Evolutionary conservation across 169 alveolate species (phyloP).

Genomic region (Perkinsus marinus): DNA sequence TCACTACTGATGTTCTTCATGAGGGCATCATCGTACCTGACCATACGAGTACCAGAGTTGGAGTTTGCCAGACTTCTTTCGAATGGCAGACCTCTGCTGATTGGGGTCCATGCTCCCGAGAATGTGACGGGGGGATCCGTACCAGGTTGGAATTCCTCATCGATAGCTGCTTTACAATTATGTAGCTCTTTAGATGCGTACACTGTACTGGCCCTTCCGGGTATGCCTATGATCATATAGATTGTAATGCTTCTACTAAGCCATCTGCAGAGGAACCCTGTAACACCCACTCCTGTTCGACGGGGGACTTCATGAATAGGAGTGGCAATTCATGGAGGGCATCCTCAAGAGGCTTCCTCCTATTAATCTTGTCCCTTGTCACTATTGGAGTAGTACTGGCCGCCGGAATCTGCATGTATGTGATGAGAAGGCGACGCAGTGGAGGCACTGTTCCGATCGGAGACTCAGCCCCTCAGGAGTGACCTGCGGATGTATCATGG

Average conservation of each 20-base stretch:
- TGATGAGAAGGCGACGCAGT: no score
- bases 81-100: neutral
- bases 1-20: neutral
- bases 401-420: no score
- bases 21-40: neutral
- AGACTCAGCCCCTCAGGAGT: no score
- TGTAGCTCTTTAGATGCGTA: neutral
- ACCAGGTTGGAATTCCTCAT: neutral
- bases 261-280: neutral
- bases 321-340: no score
- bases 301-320: neutral
- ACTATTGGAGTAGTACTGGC: no score
- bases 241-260: neutral
- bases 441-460: no score
- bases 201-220: neutral
- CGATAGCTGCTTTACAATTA: neutral
- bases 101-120: neutral
- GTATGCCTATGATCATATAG: neutral
- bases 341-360: no score
- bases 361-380: no score
- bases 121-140: neutral
- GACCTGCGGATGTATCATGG: no score
- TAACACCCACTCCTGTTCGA: neutral
- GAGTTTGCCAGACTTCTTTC: neutral
- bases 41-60: neutral